Percentiles rank a stretch among this genome's conserved stretches.
phyloP scores from a whole-genome alignment of 2,329 filamentous ascomycete species.

The Colletotrichum sp. region DNA sequence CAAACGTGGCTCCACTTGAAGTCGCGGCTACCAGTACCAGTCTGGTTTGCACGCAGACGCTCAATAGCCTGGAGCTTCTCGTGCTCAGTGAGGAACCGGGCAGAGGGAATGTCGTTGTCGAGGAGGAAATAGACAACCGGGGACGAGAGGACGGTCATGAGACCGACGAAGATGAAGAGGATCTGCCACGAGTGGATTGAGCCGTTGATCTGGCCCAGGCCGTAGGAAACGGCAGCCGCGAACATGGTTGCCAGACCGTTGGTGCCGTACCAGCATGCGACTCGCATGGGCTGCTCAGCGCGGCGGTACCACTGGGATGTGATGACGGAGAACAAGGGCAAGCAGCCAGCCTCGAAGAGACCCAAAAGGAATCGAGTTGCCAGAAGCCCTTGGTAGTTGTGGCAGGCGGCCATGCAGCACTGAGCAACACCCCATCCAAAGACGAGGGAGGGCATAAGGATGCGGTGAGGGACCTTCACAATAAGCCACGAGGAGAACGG shows the following conservation, averaged over 20 bases:
- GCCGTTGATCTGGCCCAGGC: slow-evolving; percentile 56
- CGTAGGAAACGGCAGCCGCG: slow-evolving; percentile 61
- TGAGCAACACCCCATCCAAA: slow-evolving; percentile 51
- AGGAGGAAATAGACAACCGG: slow-evolving; percentile 66
- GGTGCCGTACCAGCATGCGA: slow-evolving; percentile 71
- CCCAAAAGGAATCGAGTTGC: slow-evolving; percentile 26
- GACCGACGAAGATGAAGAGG: slow-evolving; percentile 66
- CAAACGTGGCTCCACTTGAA: slow-evolving; percentile 72
- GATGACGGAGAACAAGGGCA: slow-evolving; percentile 52
- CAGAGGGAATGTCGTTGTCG: slow-evolving; percentile 62
- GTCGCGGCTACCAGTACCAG: slow-evolving; percentile 74
- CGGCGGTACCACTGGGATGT: slow-evolving; percentile 53
- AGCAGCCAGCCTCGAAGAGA: slow-evolving; percentile 30
- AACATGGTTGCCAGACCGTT: slow-evolving; percentile 64
- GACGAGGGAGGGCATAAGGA: slow-evolving; percentile 58
- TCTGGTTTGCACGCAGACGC: slow-evolving; percentile 75
- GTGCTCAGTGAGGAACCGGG: slow-evolving; percentile 63
- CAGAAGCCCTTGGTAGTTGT: slow-evolving; percentile 23
- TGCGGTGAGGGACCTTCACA: slow-evolving; percentile 63
- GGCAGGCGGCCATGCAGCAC: slow-evolving; percentile 31
- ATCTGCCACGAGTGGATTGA: slow-evolving; percentile 43
- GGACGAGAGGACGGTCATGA: slow-evolving; percentile 62
- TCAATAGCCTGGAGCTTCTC: slow-evolving; percentile 74
- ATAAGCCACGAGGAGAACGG: slow-evolving; percentile 65
- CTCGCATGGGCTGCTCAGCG: slow-evolving; percentile 65